Percentiles rank a stretch among this genome's conserved stretches.
phyloP scores from a whole-genome alignment of 306 rosid species.

The Aeschynomene evenia region DNA sequence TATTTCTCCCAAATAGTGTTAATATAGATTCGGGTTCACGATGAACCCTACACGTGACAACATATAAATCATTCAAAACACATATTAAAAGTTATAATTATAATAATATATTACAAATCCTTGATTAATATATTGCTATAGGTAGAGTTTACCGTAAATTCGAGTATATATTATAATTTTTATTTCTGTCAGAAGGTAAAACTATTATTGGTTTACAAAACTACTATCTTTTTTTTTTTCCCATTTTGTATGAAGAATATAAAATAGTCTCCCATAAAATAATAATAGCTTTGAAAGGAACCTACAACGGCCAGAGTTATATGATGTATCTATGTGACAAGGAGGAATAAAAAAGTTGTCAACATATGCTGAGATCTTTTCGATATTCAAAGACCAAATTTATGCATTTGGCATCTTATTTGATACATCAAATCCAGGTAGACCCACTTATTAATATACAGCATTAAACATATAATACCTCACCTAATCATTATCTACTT shows the following conservation, averaged over 20 bases:
- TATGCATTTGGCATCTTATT: constrained; percentile 21
- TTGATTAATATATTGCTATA: too few relatives aligned
- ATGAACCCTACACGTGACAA: too few relatives aligned
- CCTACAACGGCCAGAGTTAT: background rate
- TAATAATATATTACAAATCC: too few relatives aligned
- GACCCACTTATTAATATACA: constrained; percentile 11
- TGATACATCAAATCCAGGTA: background rate
- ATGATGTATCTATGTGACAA: background rate
- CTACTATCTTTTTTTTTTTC: background rate
- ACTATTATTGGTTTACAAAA: background rate
- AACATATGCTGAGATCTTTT: background rate
- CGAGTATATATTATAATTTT: too few relatives aligned
- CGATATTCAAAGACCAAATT: background rate
- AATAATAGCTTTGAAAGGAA: background rate
- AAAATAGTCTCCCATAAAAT: background rate
- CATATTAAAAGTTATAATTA: too few relatives aligned
- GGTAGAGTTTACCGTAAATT: too few relatives aligned
- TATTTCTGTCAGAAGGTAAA: too few relatives aligned
- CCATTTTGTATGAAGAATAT: background rate
- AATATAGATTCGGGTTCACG: too few relatives aligned
- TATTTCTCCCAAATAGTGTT: background rate
- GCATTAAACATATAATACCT: background rate
- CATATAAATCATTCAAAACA: too few relatives aligned
- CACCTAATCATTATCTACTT: background rate
- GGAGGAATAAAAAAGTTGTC: constrained; percentile 7